These are phyloP conservation scores for Endothia cerciana DNA, from an alignment of 2,329 filamentous ascomycete species.

Conservation along the genomic window DNA sequence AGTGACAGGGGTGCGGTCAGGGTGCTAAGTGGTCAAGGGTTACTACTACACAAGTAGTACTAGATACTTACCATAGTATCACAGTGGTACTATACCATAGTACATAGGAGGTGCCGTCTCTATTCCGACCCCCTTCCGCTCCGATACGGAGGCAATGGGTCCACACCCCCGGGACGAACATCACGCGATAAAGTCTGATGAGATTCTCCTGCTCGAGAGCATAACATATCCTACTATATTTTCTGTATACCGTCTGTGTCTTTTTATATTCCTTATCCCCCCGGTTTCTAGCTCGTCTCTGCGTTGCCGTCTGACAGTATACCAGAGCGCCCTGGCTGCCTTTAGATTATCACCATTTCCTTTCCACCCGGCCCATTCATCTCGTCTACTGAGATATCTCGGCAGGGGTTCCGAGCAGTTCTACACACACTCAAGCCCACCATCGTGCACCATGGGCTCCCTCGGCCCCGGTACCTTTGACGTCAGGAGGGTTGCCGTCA, in stretches of 20 bases:
- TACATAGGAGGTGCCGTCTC: too few species aligned
- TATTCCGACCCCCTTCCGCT: too few species aligned
- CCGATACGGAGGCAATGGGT: too few species aligned
- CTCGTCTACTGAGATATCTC: not conserved
- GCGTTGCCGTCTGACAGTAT: not conserved
- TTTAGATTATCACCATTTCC: not conserved
- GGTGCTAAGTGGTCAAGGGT: too few species aligned
- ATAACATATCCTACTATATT: too few species aligned
- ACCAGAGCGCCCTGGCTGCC: not conserved
- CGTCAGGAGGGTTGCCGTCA: constrained; percentile 70
- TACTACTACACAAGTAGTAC: too few species aligned
- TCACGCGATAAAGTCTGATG: not conserved
- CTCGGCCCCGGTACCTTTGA: constrained; percentile 42
- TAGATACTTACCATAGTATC: too few species aligned
- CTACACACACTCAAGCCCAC: not conserved
- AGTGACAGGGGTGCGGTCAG: not conserved
- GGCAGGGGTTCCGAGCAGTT: not conserved
- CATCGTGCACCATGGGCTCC: constrained; percentile 34
- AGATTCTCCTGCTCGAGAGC: too few species aligned
- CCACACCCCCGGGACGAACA: not conserved
- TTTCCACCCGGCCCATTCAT: too few species aligned
- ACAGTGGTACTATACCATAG: too few species aligned
- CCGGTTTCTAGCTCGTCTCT: not conserved
- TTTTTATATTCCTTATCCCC: not conserved
- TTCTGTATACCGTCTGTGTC: not conserved